A percentile compares a stretch with the other conserved stretches of the same genome.
Evolutionary conservation across 1,139 yeast genomes (phyloP).

Genomic region (Lodderomyces oxycetoniae): DNA sequence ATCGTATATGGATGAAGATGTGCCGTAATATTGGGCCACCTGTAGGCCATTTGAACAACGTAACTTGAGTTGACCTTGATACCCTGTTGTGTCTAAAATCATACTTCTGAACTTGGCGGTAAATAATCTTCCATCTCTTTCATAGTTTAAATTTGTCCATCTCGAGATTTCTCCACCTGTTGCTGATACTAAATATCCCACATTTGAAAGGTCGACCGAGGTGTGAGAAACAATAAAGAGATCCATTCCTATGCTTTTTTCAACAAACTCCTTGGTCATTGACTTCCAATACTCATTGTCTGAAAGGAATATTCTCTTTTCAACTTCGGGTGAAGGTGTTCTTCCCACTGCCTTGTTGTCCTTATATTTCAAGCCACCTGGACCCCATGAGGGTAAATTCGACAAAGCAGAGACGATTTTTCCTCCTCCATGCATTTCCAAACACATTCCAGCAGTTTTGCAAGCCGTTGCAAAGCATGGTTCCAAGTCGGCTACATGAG

Average conservation of each 20-base stretch:
- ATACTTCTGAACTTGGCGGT: conserved; percentile 55
- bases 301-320: conserved; percentile 50
- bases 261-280: conserved; percentile 54
- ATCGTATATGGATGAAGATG: conserved; percentile 29
- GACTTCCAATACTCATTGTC: conserved; percentile 60
- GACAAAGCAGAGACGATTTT: conserved; percentile 69
- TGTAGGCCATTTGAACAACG: conserved; percentile 89
- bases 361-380: conserved; percentile 67
- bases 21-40: conserved; percentile 72
- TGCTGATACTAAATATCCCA: conserved; percentile 59
- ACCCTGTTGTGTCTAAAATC: conserved; percentile 51
- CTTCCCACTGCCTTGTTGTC: conserved; percentile 36
- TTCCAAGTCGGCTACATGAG: conserved; percentile 50
- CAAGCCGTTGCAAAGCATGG: conserved; percentile 81
- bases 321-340: conserved; percentile 47
- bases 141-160: conserved; percentile 65
- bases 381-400: conserved; percentile 76
- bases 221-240: conserved; percentile 64
- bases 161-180: conserved; percentile 71
- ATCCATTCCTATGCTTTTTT: conserved; percentile 69
- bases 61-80: conserved; percentile 77
- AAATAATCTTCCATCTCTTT: conserved; percentile 66
- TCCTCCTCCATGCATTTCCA: conserved; percentile 69
- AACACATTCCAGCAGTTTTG: conserved; percentile 61
- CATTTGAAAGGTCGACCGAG: conserved; percentile 69